Evolutionary conservation across 768 basidiomycete genomes (phyloP), one percentile per base, ranked within the genome.

Genomic region (Naganishia friedmannii): DNA sequence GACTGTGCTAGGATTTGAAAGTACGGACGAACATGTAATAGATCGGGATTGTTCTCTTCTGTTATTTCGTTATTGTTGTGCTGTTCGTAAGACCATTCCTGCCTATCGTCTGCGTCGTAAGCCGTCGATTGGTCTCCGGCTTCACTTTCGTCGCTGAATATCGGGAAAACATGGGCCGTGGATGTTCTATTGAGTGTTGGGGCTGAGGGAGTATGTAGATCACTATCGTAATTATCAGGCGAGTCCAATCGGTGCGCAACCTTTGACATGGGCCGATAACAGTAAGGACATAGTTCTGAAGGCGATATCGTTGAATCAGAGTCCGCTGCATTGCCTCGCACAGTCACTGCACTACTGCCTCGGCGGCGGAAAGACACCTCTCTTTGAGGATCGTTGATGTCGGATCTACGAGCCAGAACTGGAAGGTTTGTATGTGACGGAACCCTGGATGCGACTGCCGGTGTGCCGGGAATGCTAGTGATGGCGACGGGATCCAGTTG

Each of bases 211-310:
- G 17, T 28, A 5, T 51, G 23, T 15, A 21, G 31, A 6, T 31
- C 31, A 28, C 28, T 28, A 1, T 51, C 46, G 31, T 54, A 53
- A 28, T 23, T 45, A 31, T 26, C 42, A 26, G 19, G 42, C 10
- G 55, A 23, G 32, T n/a, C 34, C 10, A 45, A 37, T 13, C 28
- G 32, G n/a, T 68, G 23, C 37, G 53, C 19, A 48, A 46, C 56
- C 10, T 58, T 7, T 17, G 75, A 74, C 7, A 79, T 65, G 2
- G 75, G 69, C 51, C 77, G 77, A 17, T 73, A 73, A 68, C 78
- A 79, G 68, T 78, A 76, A 19, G 78, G 77, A 67, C 78, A 79
- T n/a, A 66, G 26, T 28, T 42, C 60, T 13, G 60, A 63, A 12
- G 60, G 42, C 37, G 60, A 42, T 42, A 63, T 29, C 3, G 37